These are phyloP conservation scores for Rosa persica DNA, from an alignment of 306 rosid species.

Conservation along the genomic window DNA sequence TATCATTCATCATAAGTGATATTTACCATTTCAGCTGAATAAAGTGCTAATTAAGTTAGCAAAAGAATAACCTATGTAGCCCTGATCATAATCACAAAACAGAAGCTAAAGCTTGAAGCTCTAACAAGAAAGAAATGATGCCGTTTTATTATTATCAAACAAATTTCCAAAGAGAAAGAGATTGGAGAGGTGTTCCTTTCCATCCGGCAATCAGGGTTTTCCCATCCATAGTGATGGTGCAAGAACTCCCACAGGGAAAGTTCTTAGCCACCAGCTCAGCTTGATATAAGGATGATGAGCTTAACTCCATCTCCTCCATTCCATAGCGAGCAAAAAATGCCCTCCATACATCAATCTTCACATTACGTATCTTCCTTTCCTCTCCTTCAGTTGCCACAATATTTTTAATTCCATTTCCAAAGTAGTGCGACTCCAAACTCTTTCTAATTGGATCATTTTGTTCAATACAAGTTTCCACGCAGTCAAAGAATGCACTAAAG, in stretches of 20 bases:
- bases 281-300: constrained; percentile 52
- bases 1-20: background rate
- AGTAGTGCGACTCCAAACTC: constrained; percentile 41
- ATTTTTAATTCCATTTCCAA: constrained; percentile 48
- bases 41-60: background rate
- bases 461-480: constrained; percentile 46
- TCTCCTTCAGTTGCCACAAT: constrained; percentile 56
- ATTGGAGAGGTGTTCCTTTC: constrained; percentile 67
- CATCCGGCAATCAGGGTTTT: constrained; percentile 48
- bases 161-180: constrained; percentile 68
- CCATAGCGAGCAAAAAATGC: constrained; percentile 52
- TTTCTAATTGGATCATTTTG: constrained; percentile 37
- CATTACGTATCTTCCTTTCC: constrained; percentile 47
- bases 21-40: constrained; percentile 2
- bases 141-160: constrained; percentile 13
- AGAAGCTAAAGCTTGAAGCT: background rate
- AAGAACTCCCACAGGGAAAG: constrained; percentile 40
- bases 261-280: constrained; percentile 45
- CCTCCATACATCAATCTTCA: constrained; percentile 72
- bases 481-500: constrained; percentile 56
- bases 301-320: constrained; percentile 53
- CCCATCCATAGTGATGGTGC: constrained; percentile 46
- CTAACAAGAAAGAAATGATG: background rate
- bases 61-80: background rate
- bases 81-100: background rate